Evolutionary conservation across 176 grass and related monocot species (phyloP).

Genomic region (Calamus simplicifolius): DNA sequence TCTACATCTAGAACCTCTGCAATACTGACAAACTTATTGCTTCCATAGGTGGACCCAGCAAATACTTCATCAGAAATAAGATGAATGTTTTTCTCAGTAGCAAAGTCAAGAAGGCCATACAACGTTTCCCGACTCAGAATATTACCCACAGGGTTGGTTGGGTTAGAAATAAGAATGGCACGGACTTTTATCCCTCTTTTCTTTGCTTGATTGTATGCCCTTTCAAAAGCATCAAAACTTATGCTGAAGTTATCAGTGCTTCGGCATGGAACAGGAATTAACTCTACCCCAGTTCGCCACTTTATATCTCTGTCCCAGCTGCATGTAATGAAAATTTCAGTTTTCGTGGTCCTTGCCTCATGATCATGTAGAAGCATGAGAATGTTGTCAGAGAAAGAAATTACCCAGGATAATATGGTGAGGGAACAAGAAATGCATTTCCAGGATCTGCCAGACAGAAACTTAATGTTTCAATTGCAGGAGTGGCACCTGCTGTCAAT

Average conservation of each 20-base stretch:
- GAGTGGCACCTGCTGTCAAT: conserved; percentile 74
- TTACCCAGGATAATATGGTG: conserved; percentile 98
- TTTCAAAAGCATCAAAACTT: conserved; percentile 67
- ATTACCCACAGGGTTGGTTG: conserved; percentile 42
- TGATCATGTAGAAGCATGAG: not conserved
- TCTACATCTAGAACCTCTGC: too few relatives aligned
- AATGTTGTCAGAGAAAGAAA: not conserved
- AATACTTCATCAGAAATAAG: too few relatives aligned
- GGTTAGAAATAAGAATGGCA: conserved; percentile 87
- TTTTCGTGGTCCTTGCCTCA: too few relatives aligned
- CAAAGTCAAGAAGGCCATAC: too few relatives aligned
- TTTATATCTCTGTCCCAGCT: conserved; percentile 97
- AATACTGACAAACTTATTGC: too few relatives aligned
- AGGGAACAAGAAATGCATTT: conserved; percentile 99
- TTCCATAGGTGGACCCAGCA: too few relatives aligned
- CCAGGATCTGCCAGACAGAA: conserved; percentile 93
- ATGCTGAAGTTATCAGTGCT: conserved; percentile 86
- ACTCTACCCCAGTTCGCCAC: conserved; percentile 79
- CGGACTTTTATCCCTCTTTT: conserved; percentile 82
- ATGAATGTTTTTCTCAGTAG: too few relatives aligned
- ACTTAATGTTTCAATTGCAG: conserved; percentile 88
- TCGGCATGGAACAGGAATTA: conserved; percentile 91
- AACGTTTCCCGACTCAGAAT: too few relatives aligned
- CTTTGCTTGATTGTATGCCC: conserved; percentile 88
- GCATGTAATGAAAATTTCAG: not conserved